Percentiles rank a stretch among this genome's conserved stretches.
Conservation (phyloP, 192 early-diverging fungal species). For the Radiomyces spectabilis region DNA sequence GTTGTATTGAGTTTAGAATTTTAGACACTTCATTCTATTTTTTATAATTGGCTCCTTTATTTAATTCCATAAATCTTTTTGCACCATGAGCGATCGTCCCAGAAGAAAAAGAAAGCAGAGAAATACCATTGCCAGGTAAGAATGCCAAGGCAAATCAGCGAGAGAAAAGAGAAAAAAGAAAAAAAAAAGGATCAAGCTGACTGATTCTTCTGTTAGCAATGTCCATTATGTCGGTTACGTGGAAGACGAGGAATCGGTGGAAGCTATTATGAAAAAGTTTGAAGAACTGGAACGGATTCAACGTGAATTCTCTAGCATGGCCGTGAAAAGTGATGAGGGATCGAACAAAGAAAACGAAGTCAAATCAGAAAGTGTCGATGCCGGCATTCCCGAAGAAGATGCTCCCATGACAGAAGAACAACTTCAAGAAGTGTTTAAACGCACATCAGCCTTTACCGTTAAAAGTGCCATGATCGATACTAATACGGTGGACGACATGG, state of each 20-base stretch:
- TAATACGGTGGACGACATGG: slow-evolving; percentile 48
- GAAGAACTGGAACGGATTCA: slow-evolving; percentile 89
- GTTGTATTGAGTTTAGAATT: no score
- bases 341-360: background rate
- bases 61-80: no score
- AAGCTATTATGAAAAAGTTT: slow-evolving; percentile 97
- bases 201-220: slow-evolving; percentile 31
- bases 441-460: slow-evolving; percentile 84
- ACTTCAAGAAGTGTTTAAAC: slow-evolving; percentile 84
- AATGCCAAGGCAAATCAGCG: background rate
- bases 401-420: slow-evolving; percentile 60
- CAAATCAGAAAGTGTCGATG: background rate
- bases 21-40: no score
- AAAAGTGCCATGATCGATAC: slow-evolving; percentile 51
- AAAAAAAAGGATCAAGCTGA: background rate
- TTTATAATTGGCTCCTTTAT: no score
- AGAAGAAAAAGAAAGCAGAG: slow-evolving; percentile 27
- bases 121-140: slow-evolving; percentile 19
- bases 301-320: slow-evolving; percentile 50
- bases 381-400: slow-evolving; percentile 6
- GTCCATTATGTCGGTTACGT: slow-evolving; percentile 93
- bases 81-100: slow-evolving; percentile 29
- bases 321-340: background rate
- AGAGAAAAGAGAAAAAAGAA: background rate
- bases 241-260: slow-evolving; percentile 93